phyloP scores from a whole-genome alignment of 1,284 basidiomycete species.

The Clitocybe nebularis region DNA sequence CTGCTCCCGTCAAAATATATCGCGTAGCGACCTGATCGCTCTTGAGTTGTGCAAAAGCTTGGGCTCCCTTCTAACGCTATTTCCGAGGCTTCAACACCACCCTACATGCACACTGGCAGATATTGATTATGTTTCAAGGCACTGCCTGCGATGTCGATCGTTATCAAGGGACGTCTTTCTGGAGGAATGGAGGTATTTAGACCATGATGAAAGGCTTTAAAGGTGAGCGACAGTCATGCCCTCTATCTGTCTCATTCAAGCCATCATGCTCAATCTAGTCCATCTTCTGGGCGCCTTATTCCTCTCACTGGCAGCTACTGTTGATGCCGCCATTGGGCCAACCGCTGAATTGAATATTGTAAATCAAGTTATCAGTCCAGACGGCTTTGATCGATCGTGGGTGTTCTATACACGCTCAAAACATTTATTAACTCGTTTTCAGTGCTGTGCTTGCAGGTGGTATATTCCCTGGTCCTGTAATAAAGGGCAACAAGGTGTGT shows the following conservation, averaged over 20 bases:
- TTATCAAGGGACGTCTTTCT: no score
- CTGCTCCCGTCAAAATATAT: no score
- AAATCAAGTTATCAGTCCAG: conserved; percentile 14
- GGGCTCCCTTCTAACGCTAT: no score
- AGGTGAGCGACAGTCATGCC: no score
- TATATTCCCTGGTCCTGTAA: conserved; percentile 20
- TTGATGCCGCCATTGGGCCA: conserved; percentile 3
- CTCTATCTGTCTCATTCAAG: not conserved
- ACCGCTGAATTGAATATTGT: not conserved
- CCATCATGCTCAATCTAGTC: not conserved
- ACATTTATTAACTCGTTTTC: conserved; percentile 1
- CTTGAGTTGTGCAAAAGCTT: no score
- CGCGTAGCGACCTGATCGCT: no score
- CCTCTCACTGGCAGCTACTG: not conserved
- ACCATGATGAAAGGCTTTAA: no score
- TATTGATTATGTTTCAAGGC: conserved; percentile 2
- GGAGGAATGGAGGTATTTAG: no score
- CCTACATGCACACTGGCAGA: no score
- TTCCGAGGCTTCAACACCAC: no score
- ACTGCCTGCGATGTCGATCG: not conserved
- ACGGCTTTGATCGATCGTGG: conserved; percentile 15
- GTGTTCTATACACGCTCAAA: not conserved
- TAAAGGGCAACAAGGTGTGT: conserved; percentile 21
- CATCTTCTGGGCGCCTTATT: conserved; percentile 1
- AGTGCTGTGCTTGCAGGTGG: conserved; percentile 3